Base-by-base conservation (phyloP, 1,284 basidiomycete species). In the Pseudozyma tsukubaensis region DNA sequence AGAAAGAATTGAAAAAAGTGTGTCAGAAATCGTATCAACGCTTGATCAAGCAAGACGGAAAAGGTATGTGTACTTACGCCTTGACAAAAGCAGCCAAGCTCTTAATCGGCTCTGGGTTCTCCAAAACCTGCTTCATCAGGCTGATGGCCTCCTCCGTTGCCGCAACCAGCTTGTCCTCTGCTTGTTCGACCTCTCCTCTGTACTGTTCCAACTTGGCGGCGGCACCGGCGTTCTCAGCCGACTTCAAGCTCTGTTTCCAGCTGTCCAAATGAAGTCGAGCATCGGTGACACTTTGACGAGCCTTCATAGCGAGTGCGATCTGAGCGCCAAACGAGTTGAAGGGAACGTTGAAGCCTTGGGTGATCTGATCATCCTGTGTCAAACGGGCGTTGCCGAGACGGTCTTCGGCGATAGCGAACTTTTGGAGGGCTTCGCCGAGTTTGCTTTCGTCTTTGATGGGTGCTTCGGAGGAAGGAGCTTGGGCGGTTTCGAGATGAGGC, bases 61-160 rank as follows among this genome's bases (percentile, higher is more conserved):
- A 2, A 12, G 5, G 16, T 7, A 50, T 18, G 18, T 6, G 16
- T 71, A 89, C 89, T 85, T 91, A 91, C 49, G 97, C 93, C 86
- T 97, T 97, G 83, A 91, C 89, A 59, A 99, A 90, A 81, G 93
- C 91, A 71, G 94, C 94, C 53, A 99, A 86, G 86, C 94, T 93
- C 89, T 93, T 94, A 84, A 98, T 87, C 0, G 96, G 94, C 86
- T 98, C 96, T 49, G 96, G 96, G 86, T 97, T 97, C 82, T 98
- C 95, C 45, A 98, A 89, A 13, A 98, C 95, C 43, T 92, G 92
- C 88, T 98, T 97, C 96, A 98, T 98, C 64, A 97, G 89, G 13
- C 92, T 94, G 83, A 99, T 98, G 1, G 96, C 96, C 40, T 96
- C 93, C 86, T 99, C 96, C 21, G 96, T 99, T 87, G 94, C 94